phyloP scores from a whole-genome alignment of 148 eudicot species.

The Cornus kousa region DNA sequence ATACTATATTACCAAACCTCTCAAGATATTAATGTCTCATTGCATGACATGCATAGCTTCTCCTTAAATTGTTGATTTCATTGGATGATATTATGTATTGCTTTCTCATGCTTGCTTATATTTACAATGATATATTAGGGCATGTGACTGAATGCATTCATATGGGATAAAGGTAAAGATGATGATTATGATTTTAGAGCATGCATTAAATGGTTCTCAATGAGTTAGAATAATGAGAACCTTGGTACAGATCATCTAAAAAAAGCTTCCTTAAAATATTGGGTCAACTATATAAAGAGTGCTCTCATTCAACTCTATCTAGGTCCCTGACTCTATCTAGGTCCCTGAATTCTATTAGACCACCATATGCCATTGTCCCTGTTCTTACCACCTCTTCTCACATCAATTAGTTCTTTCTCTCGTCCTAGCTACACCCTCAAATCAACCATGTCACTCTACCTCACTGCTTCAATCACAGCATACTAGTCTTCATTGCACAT shows the following conservation, averaged over 20 bases:
- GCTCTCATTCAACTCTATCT: not conserved
- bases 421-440: not conserved
- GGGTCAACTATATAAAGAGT: too few relatives aligned
- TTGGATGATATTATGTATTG: not conserved
- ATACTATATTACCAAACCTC: too few relatives aligned
- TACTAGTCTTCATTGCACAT: not conserved
- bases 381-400: not conserved
- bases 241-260: too few relatives aligned
- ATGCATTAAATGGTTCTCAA: not conserved
- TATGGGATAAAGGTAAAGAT: too few relatives aligned
- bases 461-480: not conserved
- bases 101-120: not conserved
- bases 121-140: not conserved
- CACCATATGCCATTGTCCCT: not conserved
- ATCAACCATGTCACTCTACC: not conserved
- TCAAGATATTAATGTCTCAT: too few relatives aligned
- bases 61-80: not conserved
- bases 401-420: not conserved
- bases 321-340: not conserved
- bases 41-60: not conserved
- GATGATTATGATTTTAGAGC: not conserved
- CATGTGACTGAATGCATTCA: too few relatives aligned
- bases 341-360: not conserved
- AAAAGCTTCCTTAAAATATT: not conserved
- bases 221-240: too few relatives aligned